phyloP scores from a whole-genome alignment of 106 monocot genomes.

The Dendrobium officinale region DNA sequence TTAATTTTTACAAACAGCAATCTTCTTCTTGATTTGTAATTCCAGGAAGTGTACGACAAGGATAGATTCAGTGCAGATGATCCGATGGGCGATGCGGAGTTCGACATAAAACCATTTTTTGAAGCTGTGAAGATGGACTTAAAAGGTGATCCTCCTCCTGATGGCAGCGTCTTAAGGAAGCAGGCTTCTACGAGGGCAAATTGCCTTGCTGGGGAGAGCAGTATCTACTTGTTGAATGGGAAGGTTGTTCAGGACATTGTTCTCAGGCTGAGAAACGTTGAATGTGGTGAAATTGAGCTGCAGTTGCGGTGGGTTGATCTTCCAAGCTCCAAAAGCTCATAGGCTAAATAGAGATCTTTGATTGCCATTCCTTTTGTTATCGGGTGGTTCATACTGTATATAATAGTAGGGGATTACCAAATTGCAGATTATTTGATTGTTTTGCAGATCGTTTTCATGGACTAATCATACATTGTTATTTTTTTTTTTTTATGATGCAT shows the following conservation, averaged over 20 bases:
- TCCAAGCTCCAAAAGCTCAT: slow-evolving; percentile 8
- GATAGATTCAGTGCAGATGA: slow-evolving; percentile 50
- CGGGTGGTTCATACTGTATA: neutral
- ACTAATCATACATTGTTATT: neutral
- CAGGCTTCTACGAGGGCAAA: slow-evolving; percentile 31
- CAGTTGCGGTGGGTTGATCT: slow-evolving; percentile 43
- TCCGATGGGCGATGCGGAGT: slow-evolving; percentile 51
- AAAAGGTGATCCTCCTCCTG: slow-evolving; percentile 10
- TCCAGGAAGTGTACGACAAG: slow-evolving; percentile 56
- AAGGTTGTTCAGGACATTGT: slow-evolving; percentile 42
- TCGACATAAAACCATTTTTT: slow-evolving; percentile 38
- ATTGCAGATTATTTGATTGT: neutral
- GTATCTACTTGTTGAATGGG: slow-evolving; percentile 26
- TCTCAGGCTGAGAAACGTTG: slow-evolving; percentile 42
- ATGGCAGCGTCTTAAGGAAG: slow-evolving; percentile 27
- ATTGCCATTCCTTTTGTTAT: neutral
- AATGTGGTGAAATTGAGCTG: slow-evolving; percentile 52
- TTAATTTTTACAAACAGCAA: neutral
- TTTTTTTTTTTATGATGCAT: too few relatives aligned
- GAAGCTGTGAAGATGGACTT: slow-evolving; percentile 35
- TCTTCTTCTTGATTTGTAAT: neutral
- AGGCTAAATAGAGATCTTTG: neutral
- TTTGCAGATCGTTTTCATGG: neutral
- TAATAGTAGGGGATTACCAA: neutral
- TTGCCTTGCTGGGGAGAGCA: slow-evolving; percentile 49